Conservation (phyloP, 2,329 filamentous ascomycete genomes). For the Periconia sp. region DNA sequence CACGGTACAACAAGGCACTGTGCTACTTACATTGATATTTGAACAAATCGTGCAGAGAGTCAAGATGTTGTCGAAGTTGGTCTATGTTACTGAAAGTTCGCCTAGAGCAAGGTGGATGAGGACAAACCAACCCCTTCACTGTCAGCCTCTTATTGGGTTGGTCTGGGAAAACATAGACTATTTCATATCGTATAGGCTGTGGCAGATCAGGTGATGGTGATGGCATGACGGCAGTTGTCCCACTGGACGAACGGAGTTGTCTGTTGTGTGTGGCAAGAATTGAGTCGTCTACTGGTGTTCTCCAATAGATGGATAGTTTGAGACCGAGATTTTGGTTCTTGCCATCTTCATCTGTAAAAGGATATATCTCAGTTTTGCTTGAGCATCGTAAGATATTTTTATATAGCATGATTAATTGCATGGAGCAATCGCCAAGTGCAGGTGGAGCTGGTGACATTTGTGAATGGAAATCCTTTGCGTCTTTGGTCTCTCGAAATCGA, state of each 20-base stretch:
- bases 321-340: constrained; percentile 22
- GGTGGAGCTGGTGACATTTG: constrained; percentile 17
- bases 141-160: constrained; percentile 8
- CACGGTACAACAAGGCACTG: too few relatives aligned
- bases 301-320: constrained; percentile 26
- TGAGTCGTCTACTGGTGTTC: constrained; percentile 10
- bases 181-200: constrained; percentile 15
- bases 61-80: constrained; percentile 39
- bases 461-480: constrained; percentile 27
- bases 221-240: neutral
- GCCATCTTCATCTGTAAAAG: constrained; percentile 3
- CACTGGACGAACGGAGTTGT: constrained; percentile 3
- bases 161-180: constrained; percentile 16
- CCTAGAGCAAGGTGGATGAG: constrained; percentile 14
- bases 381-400: constrained; percentile 29
- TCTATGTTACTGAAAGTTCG: constrained; percentile 12
- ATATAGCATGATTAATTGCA: constrained; percentile 28
- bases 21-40: constrained; percentile 17
- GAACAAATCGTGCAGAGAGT: constrained; percentile 40
- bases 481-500: constrained; percentile 17
- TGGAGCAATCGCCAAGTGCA: constrained; percentile 3
- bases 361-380: constrained; percentile 10
- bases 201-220: constrained; percentile 10
- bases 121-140: constrained; percentile 15
- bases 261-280: constrained; percentile 29